Evolutionary conservation across 306 rosid species (phyloP), one percentile per base, ranked within the genome.

Genomic region (Sicyos baderoa): DNA sequence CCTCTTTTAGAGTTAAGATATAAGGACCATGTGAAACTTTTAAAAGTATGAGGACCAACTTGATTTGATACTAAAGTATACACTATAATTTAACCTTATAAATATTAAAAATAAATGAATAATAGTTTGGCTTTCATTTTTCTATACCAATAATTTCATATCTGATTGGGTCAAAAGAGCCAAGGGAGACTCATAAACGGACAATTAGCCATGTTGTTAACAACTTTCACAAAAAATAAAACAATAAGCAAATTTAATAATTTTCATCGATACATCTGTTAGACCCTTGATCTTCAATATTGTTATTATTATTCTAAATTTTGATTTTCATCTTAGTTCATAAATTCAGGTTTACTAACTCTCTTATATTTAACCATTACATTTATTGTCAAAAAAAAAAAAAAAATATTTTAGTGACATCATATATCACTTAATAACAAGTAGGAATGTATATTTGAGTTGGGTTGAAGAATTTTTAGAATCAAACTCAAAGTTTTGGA

Each of bases 101-200:
- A 15, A 17, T 62, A 62, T 37, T 40, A 40, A 62, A 11, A 5
- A 19, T 40, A 25, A 25, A 25, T 64, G 18, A 42, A 64, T 64
- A 11, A 42, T 64, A 44, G 18, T 13, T 42, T 64, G 22, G 3
- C 16, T 42, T 64, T 2, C 1, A 64, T 19, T 44, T 11, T 11
- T 57, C 11, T 16, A n/a, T 10, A 4, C 21, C 22, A 35, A 17
- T 62, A 18, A 40, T 35, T 37, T 63, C 9, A 44, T 64, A 44
- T 64, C 44, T 3, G 42, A 63, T 40, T 42, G 29, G 70, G 70
- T 44, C 70, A 64, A 64, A 64, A 64, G 54, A 64, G 7, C 17
- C 11, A 37, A 35, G 5, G 47, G 14, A 62, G 53, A 64, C 53
- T 44, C 52, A 11, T 45, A 44, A 64, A 64, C 35, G n/a, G 53